Percentiles rank a stretch among this genome's conserved stretches.
phyloP scores from a whole-genome alignment of 495 filamentous ascomycete species.

The Extremus antarcticus region DNA sequence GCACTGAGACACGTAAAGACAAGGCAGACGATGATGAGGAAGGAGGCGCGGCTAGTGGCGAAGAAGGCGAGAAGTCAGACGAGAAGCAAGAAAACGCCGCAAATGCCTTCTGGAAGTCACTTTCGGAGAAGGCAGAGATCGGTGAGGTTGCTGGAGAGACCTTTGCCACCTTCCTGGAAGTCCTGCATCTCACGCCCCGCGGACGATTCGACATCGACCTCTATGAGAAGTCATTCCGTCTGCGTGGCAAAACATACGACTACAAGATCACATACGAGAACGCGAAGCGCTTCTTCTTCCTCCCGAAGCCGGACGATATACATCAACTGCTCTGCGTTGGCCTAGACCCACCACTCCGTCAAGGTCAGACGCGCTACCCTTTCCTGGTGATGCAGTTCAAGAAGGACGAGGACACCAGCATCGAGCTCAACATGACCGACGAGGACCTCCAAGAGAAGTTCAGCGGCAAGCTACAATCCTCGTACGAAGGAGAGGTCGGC shows the following conservation, averaged over 20 bases:
- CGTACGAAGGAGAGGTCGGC: conserved; percentile 86
- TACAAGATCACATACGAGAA: conserved; percentile 98
- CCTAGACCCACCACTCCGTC: conserved; percentile 87
- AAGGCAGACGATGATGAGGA: conserved; percentile 43
- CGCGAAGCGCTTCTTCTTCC: conserved; percentile 97
- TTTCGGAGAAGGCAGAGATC: conserved; percentile 99
- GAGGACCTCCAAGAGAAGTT: conserved; percentile 68
- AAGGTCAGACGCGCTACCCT: conserved; percentile 96
- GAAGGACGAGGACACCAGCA: conserved; percentile 89
- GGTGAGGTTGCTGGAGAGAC: conserved; percentile 96
- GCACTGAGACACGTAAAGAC: conserved; percentile 75
- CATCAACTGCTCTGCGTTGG: conserved; percentile 93
- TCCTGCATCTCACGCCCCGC: conserved; percentile 94
- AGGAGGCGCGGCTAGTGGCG: conserved; percentile 41
- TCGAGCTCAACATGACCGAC: conserved; percentile 96
- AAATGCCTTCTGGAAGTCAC: conserved; percentile 87
- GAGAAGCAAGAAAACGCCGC: conserved; percentile 88
- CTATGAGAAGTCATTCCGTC: conserved; percentile 95
- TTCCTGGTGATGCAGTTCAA: conserved; percentile 99
- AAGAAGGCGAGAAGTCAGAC: no score
- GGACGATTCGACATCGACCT: conserved; percentile 99
- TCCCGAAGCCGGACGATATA: conserved; percentile 93
- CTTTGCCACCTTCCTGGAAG: conserved; percentile 92
- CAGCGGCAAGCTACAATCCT: conserved; percentile 71
- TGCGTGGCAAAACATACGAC: conserved; percentile 98